Evolutionary conservation across 2,329 filamentous ascomycete genomes (phyloP), one percentile per base, ranked within the genome.

Genomic region (Penicillium thymicola): DNA sequence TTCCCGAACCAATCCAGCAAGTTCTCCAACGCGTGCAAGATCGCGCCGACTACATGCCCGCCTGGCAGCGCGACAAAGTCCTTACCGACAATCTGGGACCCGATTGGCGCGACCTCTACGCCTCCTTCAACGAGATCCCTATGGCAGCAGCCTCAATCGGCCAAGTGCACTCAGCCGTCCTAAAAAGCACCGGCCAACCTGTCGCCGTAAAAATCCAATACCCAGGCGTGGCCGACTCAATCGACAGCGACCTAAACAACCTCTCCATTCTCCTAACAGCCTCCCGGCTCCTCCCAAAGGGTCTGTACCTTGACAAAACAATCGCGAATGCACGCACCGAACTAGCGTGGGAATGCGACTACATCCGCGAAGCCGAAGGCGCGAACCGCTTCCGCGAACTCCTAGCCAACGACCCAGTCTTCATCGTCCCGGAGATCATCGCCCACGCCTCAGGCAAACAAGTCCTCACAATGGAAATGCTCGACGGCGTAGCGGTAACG

Each of bases 171-270:
- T 86, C 87, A 58, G 94, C 92, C 3, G 85, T 86, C 0, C 80
- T 99, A 21, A 88, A 87, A 65, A 87, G 88, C 4, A 92, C 82
- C 40, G 87, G 88, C 38, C 81, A 87, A 62, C 80, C 82, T 42
- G 94, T 99, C 0, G 94, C 94, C 4, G 92, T 99, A 68, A 99
- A 99, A 75, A 88, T 99, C 10, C 94, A 99, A 74, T 99, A 99
- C 67, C 94, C 94, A 0, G 95, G 95, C 14, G 94, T 99, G 1
- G 90, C 93, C 18, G 88, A 90, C 72, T 97, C 92, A 4, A 99
- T 99, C 72, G 92, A 96, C 74, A 97, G 93, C 0, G 94, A 99
- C 68, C 82, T 99, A 1, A 95, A 91, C 75, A 99, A 99, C 68
- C 82, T 99, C 32, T 90, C 89, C 9, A 83, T 99, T 55, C 86